Conservation (phyloP, 331 rosid genomes). For the Phaseolus coccineus region DNA sequence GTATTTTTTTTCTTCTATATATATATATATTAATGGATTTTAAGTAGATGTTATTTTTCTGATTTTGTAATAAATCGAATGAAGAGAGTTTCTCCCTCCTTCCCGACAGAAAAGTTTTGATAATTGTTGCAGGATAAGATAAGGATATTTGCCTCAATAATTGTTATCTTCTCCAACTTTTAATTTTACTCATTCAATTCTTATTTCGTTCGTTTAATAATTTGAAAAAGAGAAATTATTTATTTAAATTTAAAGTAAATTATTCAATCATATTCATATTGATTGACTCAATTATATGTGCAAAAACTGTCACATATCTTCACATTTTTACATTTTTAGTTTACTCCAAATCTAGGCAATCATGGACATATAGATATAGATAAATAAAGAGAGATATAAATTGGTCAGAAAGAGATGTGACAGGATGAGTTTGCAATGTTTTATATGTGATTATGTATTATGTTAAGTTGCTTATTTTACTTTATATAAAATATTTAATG, state of each 20-base stretch:
- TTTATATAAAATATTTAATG: too few species aligned
- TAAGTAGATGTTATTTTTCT: neutral
- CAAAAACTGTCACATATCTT: too few species aligned
- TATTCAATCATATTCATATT: neutral
- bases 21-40: too few species aligned
- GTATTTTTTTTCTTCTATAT: too few species aligned
- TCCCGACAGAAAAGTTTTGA: neutral
- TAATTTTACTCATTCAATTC: constrained; percentile 13
- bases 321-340: too few species aligned
- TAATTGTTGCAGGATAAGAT: constrained; percentile 2
- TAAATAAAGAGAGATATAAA: too few species aligned
- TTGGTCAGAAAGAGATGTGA: too few species aligned
- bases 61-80: neutral
- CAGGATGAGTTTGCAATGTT: too few species aligned
- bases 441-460: too few species aligned
- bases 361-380: too few species aligned
- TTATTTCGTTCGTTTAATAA: neutral
- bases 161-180: constrained; percentile 8
- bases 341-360: too few species aligned
- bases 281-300: constrained; percentile 7
- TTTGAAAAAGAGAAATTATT: neutral
- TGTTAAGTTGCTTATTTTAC: too few species aligned
- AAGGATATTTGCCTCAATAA: constrained; percentile 29
- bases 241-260: neutral
- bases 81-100: neutral